A percentile compares a stretch with the other conserved stretches of the same genome.
phyloP scores from a whole-genome alignment of 495 filamentous ascomycete species.

The Daldinia childiae region DNA sequence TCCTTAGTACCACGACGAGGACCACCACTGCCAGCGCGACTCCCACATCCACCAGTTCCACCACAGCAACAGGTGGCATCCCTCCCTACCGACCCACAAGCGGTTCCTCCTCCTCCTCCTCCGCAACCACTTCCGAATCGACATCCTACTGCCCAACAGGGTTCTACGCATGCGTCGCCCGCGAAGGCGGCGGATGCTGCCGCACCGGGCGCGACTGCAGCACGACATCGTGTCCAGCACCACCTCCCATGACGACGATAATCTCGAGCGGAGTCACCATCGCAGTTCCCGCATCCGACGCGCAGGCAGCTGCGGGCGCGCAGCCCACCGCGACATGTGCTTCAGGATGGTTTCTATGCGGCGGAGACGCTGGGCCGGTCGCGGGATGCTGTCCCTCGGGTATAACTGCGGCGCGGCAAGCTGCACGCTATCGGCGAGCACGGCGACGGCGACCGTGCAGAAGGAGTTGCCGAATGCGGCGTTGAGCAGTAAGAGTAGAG shows the following conservation, averaged over 20 bases:
- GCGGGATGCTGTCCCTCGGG: slow-evolving; percentile 82
- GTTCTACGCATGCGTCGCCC: slow-evolving; percentile 64
- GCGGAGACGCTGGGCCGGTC: slow-evolving; percentile 58
- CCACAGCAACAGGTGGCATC: slow-evolving; percentile 47
- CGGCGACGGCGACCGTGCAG: slow-evolving; percentile 63
- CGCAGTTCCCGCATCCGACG: slow-evolving; percentile 65
- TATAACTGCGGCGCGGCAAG: slow-evolving; percentile 75
- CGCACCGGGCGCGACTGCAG: slow-evolving; percentile 83
- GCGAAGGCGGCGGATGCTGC: slow-evolving; percentile 66
- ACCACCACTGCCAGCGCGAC: slow-evolving; percentile 52
- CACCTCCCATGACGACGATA: slow-evolving; percentile 65
- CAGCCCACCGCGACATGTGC: slow-evolving; percentile 66
- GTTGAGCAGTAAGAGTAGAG: neutral
- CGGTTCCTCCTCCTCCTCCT: slow-evolving; percentile 30
- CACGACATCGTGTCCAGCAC: slow-evolving; percentile 63
- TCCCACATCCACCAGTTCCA: slow-evolving; percentile 31
- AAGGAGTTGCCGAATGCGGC: slow-evolving; percentile 62
- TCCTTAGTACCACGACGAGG: slow-evolving; percentile 46
- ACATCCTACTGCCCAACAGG: slow-evolving; percentile 64
- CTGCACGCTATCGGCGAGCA: slow-evolving; percentile 63
- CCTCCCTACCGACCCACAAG: slow-evolving; percentile 41
- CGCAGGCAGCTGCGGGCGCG: slow-evolving; percentile 46
- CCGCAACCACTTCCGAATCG: neutral
- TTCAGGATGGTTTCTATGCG: slow-evolving; percentile 79
- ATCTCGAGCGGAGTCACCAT: slow-evolving; percentile 74